A percentile compares a stretch with the other conserved stretches of the same genome.
Conservation (phyloP, 164 flowering plant species). For the Platanus orientalis region DNA sequence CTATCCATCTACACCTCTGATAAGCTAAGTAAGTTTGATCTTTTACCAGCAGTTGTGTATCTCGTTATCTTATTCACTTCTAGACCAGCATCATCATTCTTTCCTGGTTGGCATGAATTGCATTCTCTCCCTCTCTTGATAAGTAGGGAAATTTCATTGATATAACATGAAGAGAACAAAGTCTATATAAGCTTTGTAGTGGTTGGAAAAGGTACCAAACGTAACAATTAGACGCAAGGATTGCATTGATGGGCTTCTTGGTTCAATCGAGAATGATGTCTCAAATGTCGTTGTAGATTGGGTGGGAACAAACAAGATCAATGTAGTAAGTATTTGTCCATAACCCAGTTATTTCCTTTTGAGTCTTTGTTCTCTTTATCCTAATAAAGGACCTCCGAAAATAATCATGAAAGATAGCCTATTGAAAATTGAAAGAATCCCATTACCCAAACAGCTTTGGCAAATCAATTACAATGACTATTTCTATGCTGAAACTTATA, state of each 20-base stretch:
- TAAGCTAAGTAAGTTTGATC: too few species aligned
- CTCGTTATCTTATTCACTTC: too few species aligned
- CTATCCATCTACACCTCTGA: too few species aligned
- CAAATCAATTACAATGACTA: too few species aligned
- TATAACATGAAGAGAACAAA: background rate
- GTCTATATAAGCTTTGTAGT: too few species aligned
- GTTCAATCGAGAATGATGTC: conserved; percentile 75
- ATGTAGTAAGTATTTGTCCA: conserved; percentile 52
- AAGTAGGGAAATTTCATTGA: too few species aligned
- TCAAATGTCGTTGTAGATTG: conserved; percentile 74
- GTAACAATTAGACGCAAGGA: conserved; percentile 69
- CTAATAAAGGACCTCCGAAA: conserved; percentile 28
- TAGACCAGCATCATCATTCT: too few species aligned
- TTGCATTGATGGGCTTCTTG: conserved; percentile 83
- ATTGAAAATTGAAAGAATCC: background rate
- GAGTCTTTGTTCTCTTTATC: conserved; percentile 10
- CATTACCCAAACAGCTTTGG: too few species aligned
- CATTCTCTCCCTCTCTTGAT: too few species aligned
- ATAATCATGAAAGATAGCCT: conserved; percentile 35
- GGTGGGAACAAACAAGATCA: conserved; percentile 63
- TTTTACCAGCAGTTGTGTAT: too few species aligned
- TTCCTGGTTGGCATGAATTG: too few species aligned
- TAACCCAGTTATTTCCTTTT: conserved; percentile 19
- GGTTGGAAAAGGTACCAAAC: conserved; percentile 74
- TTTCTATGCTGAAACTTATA: background rate